Percentiles rank a stretch among this genome's conserved stretches.
Conservation (phyloP, 2,329 filamentous ascomycete genomes). For the Akanthomyces lecanii region DNA sequence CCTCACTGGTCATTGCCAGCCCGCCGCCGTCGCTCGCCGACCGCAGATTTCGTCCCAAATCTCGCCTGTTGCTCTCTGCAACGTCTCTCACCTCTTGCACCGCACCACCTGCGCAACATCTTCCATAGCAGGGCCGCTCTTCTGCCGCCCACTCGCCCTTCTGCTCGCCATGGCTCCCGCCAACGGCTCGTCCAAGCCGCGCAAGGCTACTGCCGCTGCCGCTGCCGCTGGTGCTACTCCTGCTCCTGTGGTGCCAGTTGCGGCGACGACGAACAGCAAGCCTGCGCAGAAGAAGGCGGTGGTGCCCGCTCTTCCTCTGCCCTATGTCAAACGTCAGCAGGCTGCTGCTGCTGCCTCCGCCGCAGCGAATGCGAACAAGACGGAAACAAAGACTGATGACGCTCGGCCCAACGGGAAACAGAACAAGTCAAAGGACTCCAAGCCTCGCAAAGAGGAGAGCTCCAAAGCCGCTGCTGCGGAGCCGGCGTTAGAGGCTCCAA, state of each 20-base stretch:
- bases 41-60: conserved; percentile 16
- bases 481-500: neutral
- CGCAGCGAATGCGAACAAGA: conserved; percentile 20
- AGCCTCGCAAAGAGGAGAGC: conserved; percentile 11
- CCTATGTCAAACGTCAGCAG: conserved; percentile 37
- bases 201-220: conserved; percentile 26
- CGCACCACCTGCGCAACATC: conserved; percentile 5
- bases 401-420: neutral
- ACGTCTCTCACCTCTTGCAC: neutral
- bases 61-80: neutral
- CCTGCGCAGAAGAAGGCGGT: conserved; percentile 29
- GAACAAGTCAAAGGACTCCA: conserved; percentile 5
- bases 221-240: conserved; percentile 12
- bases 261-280: conserved; percentile 19
- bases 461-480: conserved; percentile 9
- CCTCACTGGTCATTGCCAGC: neutral
- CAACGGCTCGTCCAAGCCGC: conserved; percentile 31
- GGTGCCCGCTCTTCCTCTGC: conserved; percentile 37
- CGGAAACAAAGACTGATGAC: conserved; percentile 1
- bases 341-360: conserved; percentile 29
- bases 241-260: conserved; percentile 12
- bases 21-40: neutral
- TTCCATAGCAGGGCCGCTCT: conserved; percentile 12
- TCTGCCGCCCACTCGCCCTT: conserved; percentile 14
- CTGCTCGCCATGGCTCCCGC: conserved; percentile 19